phyloP scores from a whole-genome alignment of 768 basidiomycete species.

The Boletus sp. region DNA sequence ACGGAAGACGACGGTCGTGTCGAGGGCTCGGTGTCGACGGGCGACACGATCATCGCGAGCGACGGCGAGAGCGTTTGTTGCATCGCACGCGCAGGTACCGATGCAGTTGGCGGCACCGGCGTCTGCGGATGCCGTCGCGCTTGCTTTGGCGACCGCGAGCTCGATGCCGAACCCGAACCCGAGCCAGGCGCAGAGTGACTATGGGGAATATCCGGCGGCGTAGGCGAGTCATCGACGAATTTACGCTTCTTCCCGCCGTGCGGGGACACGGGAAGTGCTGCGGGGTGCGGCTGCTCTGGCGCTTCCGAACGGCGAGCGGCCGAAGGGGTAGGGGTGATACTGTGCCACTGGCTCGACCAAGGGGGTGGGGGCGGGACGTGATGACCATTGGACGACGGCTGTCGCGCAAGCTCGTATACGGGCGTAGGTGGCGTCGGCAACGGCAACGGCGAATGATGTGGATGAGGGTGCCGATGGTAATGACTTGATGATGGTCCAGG shows the following conservation, averaged over 20 bases:
- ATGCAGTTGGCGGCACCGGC: conserved; percentile 25
- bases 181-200: conserved; percentile 11
- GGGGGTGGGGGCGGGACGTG: conserved; percentile 35
- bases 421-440: conserved; percentile 34
- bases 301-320: conserved; percentile 24
- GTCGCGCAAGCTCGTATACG: conserved; percentile 31
- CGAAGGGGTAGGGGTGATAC: conserved; percentile 11
- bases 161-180: conserved; percentile 13
- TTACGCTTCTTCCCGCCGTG: conserved; percentile 35
- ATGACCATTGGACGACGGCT: conserved; percentile 32
- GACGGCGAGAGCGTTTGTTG: conserved; percentile 34
- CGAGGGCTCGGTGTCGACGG: conserved; percentile 32
- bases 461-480: conserved; percentile 25
- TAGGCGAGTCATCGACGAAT: conserved; percentile 33
- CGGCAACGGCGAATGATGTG: conserved; percentile 30
- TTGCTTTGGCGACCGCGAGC: conserved; percentile 32
- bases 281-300: conserved; percentile 16
- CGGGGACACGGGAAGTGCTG: conserved; percentile 23
- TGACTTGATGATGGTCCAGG: conserved; percentile 30
- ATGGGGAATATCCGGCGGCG: conserved; percentile 18
- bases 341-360: conserved; percentile 34
- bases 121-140: conserved; percentile 34
- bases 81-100: conserved; percentile 30
- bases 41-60: conserved; percentile 35
- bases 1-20: conserved; percentile 30